Evolutionary conservation across 2,329 filamentous ascomycete species (phyloP), one percentile per base, ranked within the genome.

Genomic region (Fusarium humuli): DNA sequence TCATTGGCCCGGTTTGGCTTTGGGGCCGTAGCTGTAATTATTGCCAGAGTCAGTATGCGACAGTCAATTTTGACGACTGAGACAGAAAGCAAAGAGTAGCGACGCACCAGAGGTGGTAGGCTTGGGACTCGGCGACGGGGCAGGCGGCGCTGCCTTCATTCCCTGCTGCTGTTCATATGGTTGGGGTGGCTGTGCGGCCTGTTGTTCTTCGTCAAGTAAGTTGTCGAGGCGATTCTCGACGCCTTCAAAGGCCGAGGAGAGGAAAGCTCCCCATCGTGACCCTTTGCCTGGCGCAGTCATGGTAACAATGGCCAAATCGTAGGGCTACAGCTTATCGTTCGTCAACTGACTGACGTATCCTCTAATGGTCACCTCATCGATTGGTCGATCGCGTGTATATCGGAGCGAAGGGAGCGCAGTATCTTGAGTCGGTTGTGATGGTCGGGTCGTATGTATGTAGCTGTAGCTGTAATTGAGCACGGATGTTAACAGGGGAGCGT

Each of bases 151-250:
- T 18, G 37, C 44, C 32, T 66, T 67, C 69, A 72, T 71, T 61
- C 69, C 61, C 58, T 72, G 69, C 23, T 72, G 69, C 20, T 71
- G 69, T 34, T 72, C 69, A 46, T 71, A 70, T 23, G 55, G 48
- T 22, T 50, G 49, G 16, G 47, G 48, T 42, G 50, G 41, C 34
- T 70, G 69, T 34, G 50, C 23, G 40, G 37, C 48, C 41, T 67
- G 61, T 65, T 74, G 73, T 45, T 91, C 89, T 58, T 93, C 90
- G 72, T 98, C 94, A 65, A 99, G 87, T 62, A 99, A 97, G 52
- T 89, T 94, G 79, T 99, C 96, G 64, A 99, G 87, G 45, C 93
- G 90, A 64, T 94, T 97, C 82, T 99, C 96, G 61, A 99, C 92
- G 65, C 94, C 94, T 57, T 94, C 94, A 65, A 98, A 94, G 69